These are phyloP conservation scores for Hirsutella thompsonii DNA, from an alignment of 2,329 filamentous ascomycete species.

Conservation along the genomic window DNA sequence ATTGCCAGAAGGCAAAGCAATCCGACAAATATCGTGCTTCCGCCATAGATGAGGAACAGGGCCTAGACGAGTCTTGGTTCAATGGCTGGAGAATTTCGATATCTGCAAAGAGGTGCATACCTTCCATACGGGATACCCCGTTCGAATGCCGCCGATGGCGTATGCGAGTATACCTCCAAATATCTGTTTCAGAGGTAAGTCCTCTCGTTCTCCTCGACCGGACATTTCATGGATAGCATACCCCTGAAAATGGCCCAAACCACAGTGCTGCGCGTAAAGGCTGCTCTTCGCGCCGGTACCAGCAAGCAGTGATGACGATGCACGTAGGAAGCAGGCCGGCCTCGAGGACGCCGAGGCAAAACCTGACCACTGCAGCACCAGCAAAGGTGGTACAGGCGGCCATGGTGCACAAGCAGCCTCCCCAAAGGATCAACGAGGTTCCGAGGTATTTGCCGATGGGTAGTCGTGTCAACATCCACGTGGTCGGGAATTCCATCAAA, in stretches of 20 bases:
- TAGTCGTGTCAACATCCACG: constrained; percentile 30
- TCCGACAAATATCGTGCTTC: background rate
- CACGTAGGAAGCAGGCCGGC: constrained; percentile 39
- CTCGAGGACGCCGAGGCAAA: constrained; percentile 40
- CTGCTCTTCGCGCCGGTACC: constrained; percentile 33
- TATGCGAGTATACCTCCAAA: background rate
- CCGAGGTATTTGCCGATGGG: constrained; percentile 33
- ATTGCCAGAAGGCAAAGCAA: background rate
- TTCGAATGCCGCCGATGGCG: background rate
- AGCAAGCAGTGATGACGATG: constrained; percentile 38
- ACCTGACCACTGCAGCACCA: constrained; percentile 33
- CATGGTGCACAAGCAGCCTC: constrained; percentile 27
- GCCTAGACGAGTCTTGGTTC: background rate
- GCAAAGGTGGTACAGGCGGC: constrained; percentile 31
- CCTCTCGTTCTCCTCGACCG: background rate
- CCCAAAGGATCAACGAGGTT: constrained; percentile 33
- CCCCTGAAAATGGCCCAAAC: constrained; percentile 21
- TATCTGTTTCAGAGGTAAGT: background rate
- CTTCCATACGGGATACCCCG: background rate
- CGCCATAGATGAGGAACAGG: background rate
- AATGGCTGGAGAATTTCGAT: too few relatives aligned
- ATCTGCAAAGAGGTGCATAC: background rate
- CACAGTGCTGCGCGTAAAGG: constrained; percentile 40
- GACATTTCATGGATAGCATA: background rate
- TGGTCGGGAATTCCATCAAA: constrained; percentile 33